These are phyloP conservation scores for Prunus fruticosa DNA, from an alignment of 306 rosid species.

Conservation along the genomic window DNA sequence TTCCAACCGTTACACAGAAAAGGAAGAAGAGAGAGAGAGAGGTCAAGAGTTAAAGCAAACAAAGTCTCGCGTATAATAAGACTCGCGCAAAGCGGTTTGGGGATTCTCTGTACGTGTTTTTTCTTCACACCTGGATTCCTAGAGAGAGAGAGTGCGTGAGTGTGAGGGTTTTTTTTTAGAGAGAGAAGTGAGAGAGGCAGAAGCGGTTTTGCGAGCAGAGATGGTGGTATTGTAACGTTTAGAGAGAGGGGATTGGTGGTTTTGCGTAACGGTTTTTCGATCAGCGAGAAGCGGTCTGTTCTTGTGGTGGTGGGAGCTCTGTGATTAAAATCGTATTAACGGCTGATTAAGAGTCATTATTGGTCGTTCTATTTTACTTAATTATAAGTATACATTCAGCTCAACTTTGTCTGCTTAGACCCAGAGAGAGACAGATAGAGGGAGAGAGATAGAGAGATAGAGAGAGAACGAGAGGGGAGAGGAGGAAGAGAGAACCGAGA, in stretches of 20 bases:
- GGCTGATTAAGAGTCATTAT: slow-evolving; percentile 7
- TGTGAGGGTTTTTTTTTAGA: neutral
- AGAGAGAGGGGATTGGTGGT: slow-evolving; percentile 9
- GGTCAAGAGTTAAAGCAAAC: slow-evolving; percentile 21
- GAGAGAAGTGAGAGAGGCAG: neutral
- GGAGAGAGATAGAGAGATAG: no score
- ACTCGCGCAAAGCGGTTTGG: slow-evolving; percentile 46
- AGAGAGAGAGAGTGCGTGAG: slow-evolving; percentile 7
- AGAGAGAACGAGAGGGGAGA: neutral
- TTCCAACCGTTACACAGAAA: slow-evolving; percentile 23
- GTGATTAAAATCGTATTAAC: slow-evolving; percentile 8
- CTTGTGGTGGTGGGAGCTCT: slow-evolving; percentile 20
- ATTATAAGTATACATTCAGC: slow-evolving; percentile 18
- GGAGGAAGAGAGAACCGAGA: neutral
- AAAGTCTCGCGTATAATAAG: slow-evolving; percentile 41
- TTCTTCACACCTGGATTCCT: slow-evolving; percentile 24
- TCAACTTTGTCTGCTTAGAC: neutral
- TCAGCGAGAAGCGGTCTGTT: neutral
- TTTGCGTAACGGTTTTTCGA: slow-evolving; percentile 31
- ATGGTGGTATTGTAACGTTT: slow-evolving; percentile 40
- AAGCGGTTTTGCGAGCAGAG: slow-evolving; percentile 26
- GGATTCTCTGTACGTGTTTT: slow-evolving; percentile 37
- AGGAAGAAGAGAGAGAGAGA: neutral
- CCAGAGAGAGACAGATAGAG: neutral
- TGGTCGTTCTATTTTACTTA: slow-evolving; percentile 3